Base-by-base conservation (phyloP, 202 grass and related monocot species). In the Bolboschoenoplectus hybrid region DNA sequence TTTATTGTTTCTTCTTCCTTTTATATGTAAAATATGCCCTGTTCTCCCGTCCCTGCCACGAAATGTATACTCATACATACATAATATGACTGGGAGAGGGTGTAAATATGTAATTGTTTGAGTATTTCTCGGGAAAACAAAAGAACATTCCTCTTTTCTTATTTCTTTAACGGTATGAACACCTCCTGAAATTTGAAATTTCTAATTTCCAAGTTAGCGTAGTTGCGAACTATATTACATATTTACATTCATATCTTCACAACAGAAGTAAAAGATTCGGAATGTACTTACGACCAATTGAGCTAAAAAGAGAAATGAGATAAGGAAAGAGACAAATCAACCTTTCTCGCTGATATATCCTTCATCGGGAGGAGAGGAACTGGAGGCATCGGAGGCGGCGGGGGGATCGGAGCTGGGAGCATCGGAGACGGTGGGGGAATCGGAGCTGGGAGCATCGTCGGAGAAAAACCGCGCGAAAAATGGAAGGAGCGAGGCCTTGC, bases 311-410 rank as follows among this genome's bases (percentile, higher is more conserved):
- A 35, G 53, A 74, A 85, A 85, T 19, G 7, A 86, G 71, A 63
- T 38, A 17, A 55, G 55, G 16, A 34, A 58, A 35, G 14, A 71
- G 80, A 82, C 85, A 60, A 53, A 58, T 58, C 4, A 19, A 79
- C 75, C 75, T 85, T 17, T 5, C 12, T 85, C 55, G 82, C 74
- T 87, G 67, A 87, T 67, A 35, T 88, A 82, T 20, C 62, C 82
- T 36, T 69, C 56, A 7, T 36, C 4, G 8, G 80, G 56, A 62
- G 75, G 75, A 82, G 35, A 9, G 7, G 60, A 51, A 38, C 69
- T 72, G 53, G 34, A 26, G 58, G 40, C 51, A 52, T 86, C 66
- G 0, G 83, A 40, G 34, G 51, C 4, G 32, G 75, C 3, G 32
- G 67, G 66, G 40, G 73, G 20, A 20, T 82, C 39, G 26, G 82